These are phyloP conservation scores for Microbotryum violaceum DNA, from an alignment of 1,284 basidiomycete species.

Conservation along the genomic window DNA sequence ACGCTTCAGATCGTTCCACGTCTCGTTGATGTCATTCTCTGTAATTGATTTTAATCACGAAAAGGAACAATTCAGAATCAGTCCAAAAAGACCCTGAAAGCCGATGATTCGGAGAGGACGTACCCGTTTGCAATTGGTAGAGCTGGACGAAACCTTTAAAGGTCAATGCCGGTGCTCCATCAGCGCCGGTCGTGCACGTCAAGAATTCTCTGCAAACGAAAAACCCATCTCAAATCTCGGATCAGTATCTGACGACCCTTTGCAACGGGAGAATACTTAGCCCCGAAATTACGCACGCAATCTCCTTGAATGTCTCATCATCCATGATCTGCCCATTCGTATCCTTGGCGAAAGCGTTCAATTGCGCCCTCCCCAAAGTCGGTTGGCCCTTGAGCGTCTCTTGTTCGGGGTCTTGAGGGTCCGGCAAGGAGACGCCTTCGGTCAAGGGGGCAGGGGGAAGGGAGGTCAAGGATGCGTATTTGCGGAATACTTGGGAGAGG, in stretches of 20 bases:
- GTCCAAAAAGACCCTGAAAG: background rate
- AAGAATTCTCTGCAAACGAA: background rate
- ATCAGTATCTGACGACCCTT: background rate
- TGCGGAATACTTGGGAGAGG: no score
- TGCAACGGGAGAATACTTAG: background rate
- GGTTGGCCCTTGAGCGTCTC: background rate
- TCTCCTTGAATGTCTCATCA: slow-evolving; percentile 3
- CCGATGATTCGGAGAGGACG: background rate
- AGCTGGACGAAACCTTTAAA: slow-evolving; percentile 25
- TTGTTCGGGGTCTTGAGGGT: no score
- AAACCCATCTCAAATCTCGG: background rate
- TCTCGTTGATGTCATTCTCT: slow-evolving; percentile 25
- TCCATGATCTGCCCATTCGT: slow-evolving; percentile 18
- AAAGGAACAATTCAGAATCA: background rate
- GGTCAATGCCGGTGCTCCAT: background rate
- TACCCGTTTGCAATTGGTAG: slow-evolving; percentile 24
- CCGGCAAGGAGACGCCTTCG: no score
- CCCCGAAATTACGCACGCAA: background rate
- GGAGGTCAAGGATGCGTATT: no score
- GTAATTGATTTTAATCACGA: background rate
- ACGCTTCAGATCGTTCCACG: slow-evolving; percentile 21
- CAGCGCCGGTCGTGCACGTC: background rate
- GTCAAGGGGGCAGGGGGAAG: no score
- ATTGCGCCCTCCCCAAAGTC: slow-evolving; percentile 3
- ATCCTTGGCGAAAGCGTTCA: slow-evolving; percentile 18